Percentiles rank a stretch among this genome's conserved stretches.
These are phyloP conservation scores for Podospora australis DNA, from an alignment of 495 filamentous ascomycete species.

Conservation along the genomic window DNA sequence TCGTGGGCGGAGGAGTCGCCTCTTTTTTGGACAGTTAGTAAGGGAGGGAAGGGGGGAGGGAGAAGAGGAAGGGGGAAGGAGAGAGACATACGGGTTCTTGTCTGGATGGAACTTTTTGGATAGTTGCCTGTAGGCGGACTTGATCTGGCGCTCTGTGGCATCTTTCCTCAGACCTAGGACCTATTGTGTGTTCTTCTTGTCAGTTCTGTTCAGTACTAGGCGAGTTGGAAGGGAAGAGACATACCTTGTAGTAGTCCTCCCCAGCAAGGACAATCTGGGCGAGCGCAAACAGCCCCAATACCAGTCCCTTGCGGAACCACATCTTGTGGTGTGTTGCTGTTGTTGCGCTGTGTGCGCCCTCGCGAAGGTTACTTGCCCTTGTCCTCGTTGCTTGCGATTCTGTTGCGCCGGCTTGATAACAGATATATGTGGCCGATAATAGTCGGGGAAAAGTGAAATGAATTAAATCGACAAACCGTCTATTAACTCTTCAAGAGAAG, in stretches of 20 bases:
- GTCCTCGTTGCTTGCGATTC: too few relatives aligned
- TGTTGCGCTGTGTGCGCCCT: not conserved
- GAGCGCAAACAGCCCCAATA: slow-evolving; percentile 40
- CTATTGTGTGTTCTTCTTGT: slow-evolving; percentile 27
- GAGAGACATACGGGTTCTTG: slow-evolving; percentile 82
- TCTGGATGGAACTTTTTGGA: slow-evolving; percentile 97
- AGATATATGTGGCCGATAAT: too few relatives aligned
- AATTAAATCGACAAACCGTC: too few relatives aligned
- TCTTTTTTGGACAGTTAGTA: slow-evolving; percentile 6
- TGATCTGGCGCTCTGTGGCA: slow-evolving; percentile 86
- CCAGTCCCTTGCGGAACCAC: slow-evolving; percentile 34
- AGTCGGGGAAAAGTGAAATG: too few relatives aligned
- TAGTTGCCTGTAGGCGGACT: slow-evolving; percentile 85
- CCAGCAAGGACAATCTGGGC: slow-evolving; percentile 40
- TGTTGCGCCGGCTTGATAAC: too few relatives aligned
- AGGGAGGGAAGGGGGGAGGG: slow-evolving; percentile 2
- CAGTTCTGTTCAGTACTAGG: slow-evolving; percentile 3
- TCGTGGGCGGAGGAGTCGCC: slow-evolving; percentile 68
- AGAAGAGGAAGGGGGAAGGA: not conserved
- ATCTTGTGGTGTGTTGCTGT: slow-evolving; percentile 22
- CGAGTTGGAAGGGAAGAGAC: slow-evolving; percentile 5
- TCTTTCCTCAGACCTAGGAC: slow-evolving; percentile 74
- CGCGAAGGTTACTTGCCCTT: too few relatives aligned
- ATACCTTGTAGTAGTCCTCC: slow-evolving; percentile 87
- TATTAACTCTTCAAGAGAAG: too few relatives aligned